A percentile compares a stretch with the other conserved stretches of the same genome.
These are phyloP conservation scores for Pseudopediastrum boryanum DNA, from an alignment of 139 green algal genomes.

Conservation along the genomic window DNA sequence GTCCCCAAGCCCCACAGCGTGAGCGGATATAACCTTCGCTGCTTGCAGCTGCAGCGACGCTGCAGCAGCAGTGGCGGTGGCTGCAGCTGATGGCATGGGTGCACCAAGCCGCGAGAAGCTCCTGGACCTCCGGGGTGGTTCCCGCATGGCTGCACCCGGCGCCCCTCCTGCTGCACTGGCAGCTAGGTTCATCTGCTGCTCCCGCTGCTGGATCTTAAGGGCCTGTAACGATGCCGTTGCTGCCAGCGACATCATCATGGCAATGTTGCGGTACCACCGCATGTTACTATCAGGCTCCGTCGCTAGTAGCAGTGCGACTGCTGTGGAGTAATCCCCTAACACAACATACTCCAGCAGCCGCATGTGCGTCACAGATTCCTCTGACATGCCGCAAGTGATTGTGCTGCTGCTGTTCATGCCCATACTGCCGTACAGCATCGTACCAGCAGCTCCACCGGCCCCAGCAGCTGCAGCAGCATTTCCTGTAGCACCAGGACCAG, in stretches of 20 bases:
- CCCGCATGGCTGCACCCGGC: background rate
- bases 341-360: constrained; percentile 46
- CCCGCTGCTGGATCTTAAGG: background rate
- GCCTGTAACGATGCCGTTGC: background rate
- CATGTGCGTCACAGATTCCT: too few relatives aligned
- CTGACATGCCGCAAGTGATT: background rate
- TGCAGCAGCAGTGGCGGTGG: constrained; percentile 63
- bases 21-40: constrained; percentile 59
- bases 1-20: constrained; percentile 78
- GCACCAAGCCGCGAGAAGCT: background rate
- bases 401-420: background rate
- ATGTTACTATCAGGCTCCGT: constrained; percentile 62
- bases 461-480: too few relatives aligned
- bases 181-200: background rate
- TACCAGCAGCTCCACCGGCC: too few relatives aligned
- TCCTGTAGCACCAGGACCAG: too few relatives aligned
- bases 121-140: background rate
- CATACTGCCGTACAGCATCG: too few relatives aligned
- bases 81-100: constrained; percentile 13
- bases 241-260: background rate
- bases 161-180: background rate
- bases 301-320: constrained; percentile 83
- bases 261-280: constrained; percentile 51
- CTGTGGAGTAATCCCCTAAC: constrained; percentile 77
- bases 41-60: constrained; percentile 29